Evolutionary conservation across 2,329 filamentous ascomycete species (phyloP).

Genomic region (Hypoxylon sp.): DNA sequence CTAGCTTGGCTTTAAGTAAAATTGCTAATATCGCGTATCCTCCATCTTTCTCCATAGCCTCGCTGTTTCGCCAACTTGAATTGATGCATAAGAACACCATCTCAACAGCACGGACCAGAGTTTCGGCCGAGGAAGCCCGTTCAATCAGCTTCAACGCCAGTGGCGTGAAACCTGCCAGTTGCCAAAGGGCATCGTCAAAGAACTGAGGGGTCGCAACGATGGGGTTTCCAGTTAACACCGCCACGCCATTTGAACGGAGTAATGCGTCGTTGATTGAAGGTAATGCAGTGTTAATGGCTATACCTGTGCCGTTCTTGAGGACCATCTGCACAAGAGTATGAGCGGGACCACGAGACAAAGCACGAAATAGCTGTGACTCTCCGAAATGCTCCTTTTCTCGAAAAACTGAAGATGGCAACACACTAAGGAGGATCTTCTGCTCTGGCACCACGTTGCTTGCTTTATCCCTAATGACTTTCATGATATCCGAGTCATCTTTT

Average conservation of each 20-base stretch:
- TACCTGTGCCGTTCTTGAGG: conserved; percentile 79
- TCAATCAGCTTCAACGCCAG: conserved; percentile 89
- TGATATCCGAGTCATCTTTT: conserved; percentile 91
- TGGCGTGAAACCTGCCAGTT: conserved; percentile 90
- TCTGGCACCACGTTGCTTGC: conserved; percentile 87
- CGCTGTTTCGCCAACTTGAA: conserved; percentile 96
- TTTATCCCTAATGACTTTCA: conserved; percentile 87
- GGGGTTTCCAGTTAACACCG: conserved; percentile 85
- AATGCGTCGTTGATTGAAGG: conserved; percentile 91
- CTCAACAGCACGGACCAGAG: conserved; percentile 82
- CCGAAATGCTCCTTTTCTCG: conserved; percentile 84
- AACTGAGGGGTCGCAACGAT: conserved; percentile 85
- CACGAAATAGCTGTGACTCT: conserved; percentile 82
- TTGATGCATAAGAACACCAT: conserved; percentile 89
- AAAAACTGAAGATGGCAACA: conserved; percentile 84
- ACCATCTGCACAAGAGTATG: conserved; percentile 78
- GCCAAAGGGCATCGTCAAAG: conserved; percentile 93
- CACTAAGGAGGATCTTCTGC: conserved; percentile 83
- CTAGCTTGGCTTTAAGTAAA: conserved; percentile 86
- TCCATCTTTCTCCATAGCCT: conserved; percentile 96
- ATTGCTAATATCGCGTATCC: conserved; percentile 91
- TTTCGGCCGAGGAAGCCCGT: conserved; percentile 77
- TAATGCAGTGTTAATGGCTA: conserved; percentile 90
- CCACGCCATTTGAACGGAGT: conserved; percentile 83
- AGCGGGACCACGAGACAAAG: conserved; percentile 79